Evolutionary conservation across 148 eudicot genomes (phyloP), one percentile per base, ranked within the genome.

Genomic region (Rhododendron griersonianum): DNA sequence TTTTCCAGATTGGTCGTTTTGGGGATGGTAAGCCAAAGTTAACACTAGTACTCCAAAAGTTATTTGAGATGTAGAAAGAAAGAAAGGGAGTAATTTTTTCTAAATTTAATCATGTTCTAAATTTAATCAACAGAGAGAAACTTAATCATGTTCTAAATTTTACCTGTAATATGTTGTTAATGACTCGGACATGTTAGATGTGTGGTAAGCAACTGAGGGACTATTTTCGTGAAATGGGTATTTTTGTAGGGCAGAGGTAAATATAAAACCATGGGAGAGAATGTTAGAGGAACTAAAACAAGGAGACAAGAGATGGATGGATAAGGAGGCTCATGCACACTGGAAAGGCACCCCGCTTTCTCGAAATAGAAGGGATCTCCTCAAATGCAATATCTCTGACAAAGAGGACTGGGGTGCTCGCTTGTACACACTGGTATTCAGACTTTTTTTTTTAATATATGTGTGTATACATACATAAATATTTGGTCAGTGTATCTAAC

Each of bases 1-100:
- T 55, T 96, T 96, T 75, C 98, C 98, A 84, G 98, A 95, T 84
- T 95, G 98, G 98, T 92, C 98, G 53, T 95, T 92, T 85, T 95
- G 98, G 98, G 98, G 98, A 83, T 95, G 98, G 98, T 95, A 93
- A 81, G 93, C 6, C 1, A 65, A 23, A 65, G 23, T 19, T 23
- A 19, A 65, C 11, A 41, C 7, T 41, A 9, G 50, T 47, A 10
- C 50, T 47, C 50, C 50, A 47, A 9, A 2, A 47, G 50, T 47
- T 47, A 47, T 9, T 47, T 7, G 23, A 5, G 45, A 65, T 65
- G 23, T 18, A 57, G 61, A 23, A 41, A 41, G 45, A 41, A 41
- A 41, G 45, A 41, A 65, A 8, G 2, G 50, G 50, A n/a, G 7
- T n/a, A 5, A 15, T 57, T 16, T 15, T 55, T 57, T 16, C 21